These are phyloP conservation scores for Leccinellum albellum DNA, from an alignment of 768 basidiomycete genomes.

Conservation along the genomic window DNA sequence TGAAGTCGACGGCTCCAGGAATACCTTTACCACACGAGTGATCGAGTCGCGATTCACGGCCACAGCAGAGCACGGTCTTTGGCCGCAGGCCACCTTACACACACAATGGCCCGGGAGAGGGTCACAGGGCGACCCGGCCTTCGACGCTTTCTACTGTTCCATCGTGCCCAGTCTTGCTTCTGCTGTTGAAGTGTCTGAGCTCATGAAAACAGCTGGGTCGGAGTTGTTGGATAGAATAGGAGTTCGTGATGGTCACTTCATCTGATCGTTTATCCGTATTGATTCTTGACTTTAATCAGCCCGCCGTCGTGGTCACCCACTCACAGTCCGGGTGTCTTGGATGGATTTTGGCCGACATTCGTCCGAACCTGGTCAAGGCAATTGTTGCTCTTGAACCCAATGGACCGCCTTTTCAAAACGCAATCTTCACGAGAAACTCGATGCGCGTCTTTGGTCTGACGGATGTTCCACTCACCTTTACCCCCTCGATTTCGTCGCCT, in stretches of 20 bases:
- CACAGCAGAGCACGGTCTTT: conserved; percentile 36
- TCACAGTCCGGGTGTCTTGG: conserved; percentile 49
- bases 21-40: conserved; percentile 24
- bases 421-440: conserved; percentile 34
- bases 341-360: conserved; percentile 46
- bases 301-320: conserved; percentile 46
- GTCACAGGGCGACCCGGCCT: conserved; percentile 40
- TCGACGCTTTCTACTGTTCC: conserved; percentile 45
- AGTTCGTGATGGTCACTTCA: conserved; percentile 31
- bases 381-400: conserved; percentile 49
- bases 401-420: conserved; percentile 46
- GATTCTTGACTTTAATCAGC: conserved; percentile 26
- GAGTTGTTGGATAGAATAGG: conserved; percentile 46
- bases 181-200: conserved; percentile 34
- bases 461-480: conserved; percentile 43
- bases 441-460: conserved; percentile 48
- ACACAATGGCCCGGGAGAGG: conserved; percentile 55
- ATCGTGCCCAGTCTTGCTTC: conserved; percentile 39
- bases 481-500: conserved; percentile 39
- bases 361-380: conserved; percentile 42
- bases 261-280: background rate
- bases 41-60: conserved; percentile 45
- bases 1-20: conserved; percentile 35
- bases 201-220: conserved; percentile 40
- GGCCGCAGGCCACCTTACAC: conserved; percentile 45